These are phyloP conservation scores for Corynascus novoguineensis DNA, from an alignment of 495 filamentous ascomycete genomes.

Conservation along the genomic window DNA sequence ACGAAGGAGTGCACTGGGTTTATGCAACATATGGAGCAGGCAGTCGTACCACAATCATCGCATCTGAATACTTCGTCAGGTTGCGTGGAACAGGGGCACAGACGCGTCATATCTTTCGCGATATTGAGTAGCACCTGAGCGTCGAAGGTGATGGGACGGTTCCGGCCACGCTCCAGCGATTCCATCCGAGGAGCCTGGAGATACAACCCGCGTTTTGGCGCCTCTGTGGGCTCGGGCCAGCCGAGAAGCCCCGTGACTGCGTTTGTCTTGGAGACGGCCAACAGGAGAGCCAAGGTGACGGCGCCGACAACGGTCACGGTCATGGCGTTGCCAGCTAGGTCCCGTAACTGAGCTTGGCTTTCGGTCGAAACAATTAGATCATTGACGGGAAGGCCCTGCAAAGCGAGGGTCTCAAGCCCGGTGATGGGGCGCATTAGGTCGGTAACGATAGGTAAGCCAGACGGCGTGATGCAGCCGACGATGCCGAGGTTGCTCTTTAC, in stretches of 20 bases:
- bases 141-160: conserved; percentile 2
- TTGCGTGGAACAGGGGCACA: conserved; percentile 29
- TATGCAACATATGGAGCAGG: conserved; percentile 27
- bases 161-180: not conserved
- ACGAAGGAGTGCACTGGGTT: conserved; percentile 32
- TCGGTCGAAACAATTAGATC: conserved; percentile 59
- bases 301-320: conserved; percentile 65
- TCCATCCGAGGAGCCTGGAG: not conserved
- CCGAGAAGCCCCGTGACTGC: not conserved
- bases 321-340: conserved; percentile 86
- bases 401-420: conserved; percentile 58
- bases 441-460: conserved; percentile 58
- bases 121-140: not conserved
- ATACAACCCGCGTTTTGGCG: not conserved
- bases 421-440: conserved; percentile 57
- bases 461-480: conserved; percentile 65
- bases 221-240: not conserved
- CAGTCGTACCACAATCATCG: conserved; percentile 13
- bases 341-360: conserved; percentile 57
- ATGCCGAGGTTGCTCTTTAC: conserved; percentile 47
- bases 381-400: conserved; percentile 68
- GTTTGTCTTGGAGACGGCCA: conserved; percentile 21
- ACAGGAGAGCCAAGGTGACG: conserved; percentile 45
- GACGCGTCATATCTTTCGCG: conserved; percentile 19
- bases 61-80: conserved; percentile 8